Base-by-base conservation (phyloP, 2,329 filamentous ascomycete genomes). In the Fusarium coicis region DNA sequence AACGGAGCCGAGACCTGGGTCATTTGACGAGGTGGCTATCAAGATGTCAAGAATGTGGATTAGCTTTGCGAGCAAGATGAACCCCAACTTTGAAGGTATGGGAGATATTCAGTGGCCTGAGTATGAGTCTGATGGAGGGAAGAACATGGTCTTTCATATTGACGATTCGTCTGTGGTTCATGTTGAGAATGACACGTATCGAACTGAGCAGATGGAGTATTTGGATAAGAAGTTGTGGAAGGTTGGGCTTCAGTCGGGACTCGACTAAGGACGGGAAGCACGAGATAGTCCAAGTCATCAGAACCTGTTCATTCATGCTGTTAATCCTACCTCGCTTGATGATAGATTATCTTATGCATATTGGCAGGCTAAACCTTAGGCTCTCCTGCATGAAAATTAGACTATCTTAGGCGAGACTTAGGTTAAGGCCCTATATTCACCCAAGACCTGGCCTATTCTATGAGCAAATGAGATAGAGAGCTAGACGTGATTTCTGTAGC, bases 31-130 rank as follows among this genome's bases (percentile, higher is more conserved):
- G 7, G 26, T 73, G 36, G 60, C 70, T 7, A 36, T 56, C 0
- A 49, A 64, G 16, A 73, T 73, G 36, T 59, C 70, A 8, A 46
- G 70, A 5, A 73, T 70, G 42, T 73, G 70, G 70, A 67, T 73
- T 1, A 70, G 70, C 36, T 73, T 73, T 47, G 34, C 53, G 5
- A 66, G 23, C 16, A 19, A 30, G 7, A 21, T 73, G 7, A 36
- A 62, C 4, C 70, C 70, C 4, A 73, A 73, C 10, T 66, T 70
- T 50, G 26, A 63, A 14, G 61, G 70, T 4, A 67, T 63, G 49
- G 55, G 58, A 4, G 39, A 37, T 28, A 44, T 23, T 1, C 19
- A 46, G 12, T 73, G 70, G 70, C 66, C 70, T 1, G 34, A 43
- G 15, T 73, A 73, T 14, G 14, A 59, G 3, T 23, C n/a, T 3